Base-by-base conservation (phyloP, 192 early-diverging fungal species). In the Coemansia sp. region DNA sequence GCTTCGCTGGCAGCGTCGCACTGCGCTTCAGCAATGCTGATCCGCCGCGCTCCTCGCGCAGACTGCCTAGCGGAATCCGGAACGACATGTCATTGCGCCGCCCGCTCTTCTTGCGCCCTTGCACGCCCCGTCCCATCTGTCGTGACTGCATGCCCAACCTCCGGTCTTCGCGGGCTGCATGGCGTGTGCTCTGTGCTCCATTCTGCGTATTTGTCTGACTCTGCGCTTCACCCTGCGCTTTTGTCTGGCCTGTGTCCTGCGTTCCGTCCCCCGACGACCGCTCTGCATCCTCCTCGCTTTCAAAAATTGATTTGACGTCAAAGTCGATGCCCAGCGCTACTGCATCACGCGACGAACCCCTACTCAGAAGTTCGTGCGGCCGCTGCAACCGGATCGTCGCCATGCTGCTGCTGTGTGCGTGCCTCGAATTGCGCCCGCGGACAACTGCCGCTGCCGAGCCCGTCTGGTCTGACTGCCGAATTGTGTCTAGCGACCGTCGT, bases 361-460 rank as follows among this genome's bases (percentile, higher is more conserved):
- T 85, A 50, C 59, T 81, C 80, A 46, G 65, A 61, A 71, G 71
- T 72, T 73, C 78, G 66, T 27, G 71, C 54, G 67, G 84, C 58
- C 61, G 85, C 82, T 63, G 85, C 76, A 67, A 68, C 66, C 74
- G 84, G 72, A 67, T 84, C 57, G 67, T 84, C 51, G 58, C 84
- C 54, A 66, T 67, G 70, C 72, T 78, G 59, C 24, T 75, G 67
- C 65, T 79, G 54, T 62, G 62, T 61, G 63, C 59, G 63, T 68
- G 81, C 55, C 67, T 76, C 42, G 42, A 54, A 7, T 66, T 64
- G 27, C 70, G 51, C 23, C 54, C 46, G 21, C 71, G 25, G 19
- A 67, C 76, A 11, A 57, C 31, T 7, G 54, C 39, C 24, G 51
- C 59, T 17, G 70, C 52, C 30, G 64, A 42, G 19, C 54, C 57